phyloP scores from a whole-genome alignment of 148 eudicot genomes.

The Spergularia marina region DNA sequence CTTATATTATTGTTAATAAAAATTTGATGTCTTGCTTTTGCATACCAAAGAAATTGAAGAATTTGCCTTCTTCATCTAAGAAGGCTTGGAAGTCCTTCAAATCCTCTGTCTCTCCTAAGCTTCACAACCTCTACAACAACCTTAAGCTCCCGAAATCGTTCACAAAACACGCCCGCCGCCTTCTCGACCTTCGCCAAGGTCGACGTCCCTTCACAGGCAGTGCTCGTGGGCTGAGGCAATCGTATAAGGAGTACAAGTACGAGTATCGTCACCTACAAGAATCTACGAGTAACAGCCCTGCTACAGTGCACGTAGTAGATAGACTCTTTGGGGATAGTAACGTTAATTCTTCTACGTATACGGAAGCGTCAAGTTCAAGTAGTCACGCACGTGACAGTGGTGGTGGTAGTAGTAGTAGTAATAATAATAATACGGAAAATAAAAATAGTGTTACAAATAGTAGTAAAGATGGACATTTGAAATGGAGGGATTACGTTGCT shows the following conservation, averaged over 20 bases:
- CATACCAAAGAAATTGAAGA: constrained; percentile 43
- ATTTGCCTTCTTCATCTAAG: constrained; percentile 36
- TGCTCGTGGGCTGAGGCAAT: background rate
- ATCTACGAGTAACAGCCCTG: constrained; percentile 15
- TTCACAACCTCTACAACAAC: constrained; percentile 26
- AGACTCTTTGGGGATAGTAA: constrained; percentile 17
- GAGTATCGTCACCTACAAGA: constrained; percentile 18
- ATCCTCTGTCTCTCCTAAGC: constrained; percentile 33
- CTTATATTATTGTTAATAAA: too few relatives aligned
- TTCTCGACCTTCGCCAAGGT: background rate
- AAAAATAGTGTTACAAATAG: background rate
- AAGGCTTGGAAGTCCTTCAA: constrained; percentile 61
- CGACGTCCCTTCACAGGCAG: background rate
- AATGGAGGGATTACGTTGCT: constrained; percentile 27
- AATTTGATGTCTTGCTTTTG: constrained; percentile 44
- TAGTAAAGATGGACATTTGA: background rate
- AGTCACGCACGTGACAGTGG: too few relatives aligned
- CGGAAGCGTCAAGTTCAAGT: background rate
- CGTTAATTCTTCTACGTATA: background rate
- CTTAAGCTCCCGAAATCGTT: constrained; percentile 23
- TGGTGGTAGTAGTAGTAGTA: background rate
- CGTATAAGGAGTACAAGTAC: background rate
- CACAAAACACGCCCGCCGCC: constrained; percentile 22
- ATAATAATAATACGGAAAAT: background rate
- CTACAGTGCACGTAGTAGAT: constrained; percentile 20